A percentile compares a stretch with the other conserved stretches of the same genome.
These are phyloP conservation scores for Phytomonas francai DNA, from an alignment of 208 protist species.

Conservation along the genomic window DNA sequence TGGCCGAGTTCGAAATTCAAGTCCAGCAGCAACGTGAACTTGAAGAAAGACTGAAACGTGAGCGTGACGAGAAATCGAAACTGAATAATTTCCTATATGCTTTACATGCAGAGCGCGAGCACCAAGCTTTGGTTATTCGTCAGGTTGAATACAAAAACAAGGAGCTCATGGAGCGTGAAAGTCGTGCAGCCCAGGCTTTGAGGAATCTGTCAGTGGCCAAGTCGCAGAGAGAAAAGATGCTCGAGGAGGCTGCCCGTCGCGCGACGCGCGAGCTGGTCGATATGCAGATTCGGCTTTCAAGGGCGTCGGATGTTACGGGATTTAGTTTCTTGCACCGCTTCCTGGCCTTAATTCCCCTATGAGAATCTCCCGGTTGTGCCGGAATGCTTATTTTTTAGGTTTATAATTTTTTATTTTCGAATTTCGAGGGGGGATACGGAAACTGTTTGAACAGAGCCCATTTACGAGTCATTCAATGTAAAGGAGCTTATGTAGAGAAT, in stretches of 20 bases:
- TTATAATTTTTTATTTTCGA: not conserved
- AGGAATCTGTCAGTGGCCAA: conserved; percentile 33
- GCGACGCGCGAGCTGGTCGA: conserved; percentile 62
- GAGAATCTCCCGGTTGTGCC: not conserved
- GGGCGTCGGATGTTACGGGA: conserved; percentile 16
- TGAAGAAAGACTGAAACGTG: conserved; percentile 36
- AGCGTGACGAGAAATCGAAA: conserved; percentile 54
- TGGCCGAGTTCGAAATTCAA: conserved; percentile 40
- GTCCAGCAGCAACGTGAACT: conserved; percentile 47
- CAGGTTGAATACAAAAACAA: conserved; percentile 33
- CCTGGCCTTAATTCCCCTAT: conserved; percentile 6
- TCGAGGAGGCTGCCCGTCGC: conserved; percentile 55
- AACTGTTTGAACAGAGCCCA: not conserved
- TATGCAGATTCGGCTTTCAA: conserved; percentile 33
- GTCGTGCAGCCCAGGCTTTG: conserved; percentile 23
- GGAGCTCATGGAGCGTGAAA: conserved; percentile 53
- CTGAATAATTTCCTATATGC: conserved; percentile 52
- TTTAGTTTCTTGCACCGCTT: conserved; percentile 33
- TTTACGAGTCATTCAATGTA: not conserved
- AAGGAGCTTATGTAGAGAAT: not conserved
- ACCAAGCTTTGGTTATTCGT: conserved; percentile 36
- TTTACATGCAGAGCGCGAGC: conserved; percentile 52
- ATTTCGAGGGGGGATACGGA: not conserved
- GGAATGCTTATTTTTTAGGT: not conserved
- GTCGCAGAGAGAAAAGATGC: conserved; percentile 43